phyloP scores from a whole-genome alignment of 768 basidiomycete species.

The Lentinula raphanica region DNA sequence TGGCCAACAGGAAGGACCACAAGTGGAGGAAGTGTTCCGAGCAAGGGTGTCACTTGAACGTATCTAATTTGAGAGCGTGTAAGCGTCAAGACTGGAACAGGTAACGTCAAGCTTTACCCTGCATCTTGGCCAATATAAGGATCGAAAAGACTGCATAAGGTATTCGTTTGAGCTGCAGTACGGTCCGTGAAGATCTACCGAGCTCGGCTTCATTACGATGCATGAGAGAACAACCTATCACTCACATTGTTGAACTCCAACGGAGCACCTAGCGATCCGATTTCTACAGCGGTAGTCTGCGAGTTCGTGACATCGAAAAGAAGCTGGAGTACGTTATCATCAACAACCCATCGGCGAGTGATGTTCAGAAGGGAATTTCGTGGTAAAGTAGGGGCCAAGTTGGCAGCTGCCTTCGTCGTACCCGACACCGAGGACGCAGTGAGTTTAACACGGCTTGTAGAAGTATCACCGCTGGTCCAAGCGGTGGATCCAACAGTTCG shows the following conservation, averaged over 20 bases:
- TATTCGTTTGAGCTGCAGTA: conserved; percentile 46
- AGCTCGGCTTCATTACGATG: not conserved
- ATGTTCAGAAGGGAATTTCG: conserved; percentile 40
- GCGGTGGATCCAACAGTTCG: conserved; percentile 38
- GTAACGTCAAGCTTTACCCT: conserved; percentile 36
- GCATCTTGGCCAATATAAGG: conserved; percentile 56
- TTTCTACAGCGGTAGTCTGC: conserved; percentile 42
- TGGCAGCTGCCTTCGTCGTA: conserved; percentile 41
- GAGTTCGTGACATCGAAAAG: conserved; percentile 48
- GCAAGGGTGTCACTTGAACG: conserved; percentile 39
- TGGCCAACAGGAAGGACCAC: conserved; percentile 40
- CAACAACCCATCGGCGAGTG: conserved; percentile 46
- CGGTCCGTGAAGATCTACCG: conserved; percentile 50
- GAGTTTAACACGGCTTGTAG: conserved; percentile 35
- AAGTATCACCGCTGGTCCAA: conserved; percentile 44
- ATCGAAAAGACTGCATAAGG: conserved; percentile 48
- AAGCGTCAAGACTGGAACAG: not conserved
- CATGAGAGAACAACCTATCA: not conserved
- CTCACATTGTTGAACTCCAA: conserved; percentile 54
- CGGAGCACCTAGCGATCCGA: conserved; percentile 48
- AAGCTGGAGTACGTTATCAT: conserved; percentile 35
- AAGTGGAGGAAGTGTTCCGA: conserved; percentile 49
- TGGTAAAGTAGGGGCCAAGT: conserved; percentile 45
- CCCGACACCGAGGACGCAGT: conserved; percentile 34
- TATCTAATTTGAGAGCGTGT: not conserved